Conservation (phyloP, 306 rosid species). For the Cucurbita maxima region DNA sequence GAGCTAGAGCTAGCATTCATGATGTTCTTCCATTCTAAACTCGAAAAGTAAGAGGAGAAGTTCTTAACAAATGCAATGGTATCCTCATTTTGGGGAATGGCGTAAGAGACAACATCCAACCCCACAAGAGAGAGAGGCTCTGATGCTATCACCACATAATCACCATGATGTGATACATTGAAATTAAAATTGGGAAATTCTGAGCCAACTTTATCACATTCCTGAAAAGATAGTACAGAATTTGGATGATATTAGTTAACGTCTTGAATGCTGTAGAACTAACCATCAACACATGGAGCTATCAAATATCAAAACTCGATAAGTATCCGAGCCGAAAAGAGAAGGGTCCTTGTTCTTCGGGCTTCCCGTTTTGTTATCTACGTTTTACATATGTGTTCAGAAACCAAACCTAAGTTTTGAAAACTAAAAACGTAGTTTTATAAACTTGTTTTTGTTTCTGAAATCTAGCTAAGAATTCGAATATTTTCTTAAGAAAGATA, state of each 20-base stretch:
- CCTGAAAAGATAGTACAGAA: constrained; percentile 25
- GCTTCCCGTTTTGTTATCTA: too few relatives aligned
- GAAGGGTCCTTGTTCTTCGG: too few relatives aligned
- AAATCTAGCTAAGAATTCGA: too few relatives aligned
- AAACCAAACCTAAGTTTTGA: too few relatives aligned
- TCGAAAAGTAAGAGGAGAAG: constrained; percentile 64
- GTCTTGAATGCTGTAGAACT: neutral
- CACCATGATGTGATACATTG: constrained; percentile 85
- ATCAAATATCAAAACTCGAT: too few relatives aligned
- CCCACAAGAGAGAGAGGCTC: constrained; percentile 85
- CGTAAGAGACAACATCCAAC: constrained; percentile 55
- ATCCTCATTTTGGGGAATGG: constrained; percentile 43
- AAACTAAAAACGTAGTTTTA: too few relatives aligned
- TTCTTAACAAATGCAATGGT: constrained; percentile 25
- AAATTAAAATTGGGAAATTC: constrained; percentile 76
- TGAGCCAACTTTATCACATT: constrained; percentile 11
- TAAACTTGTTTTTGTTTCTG: too few relatives aligned
- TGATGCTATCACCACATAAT: constrained; percentile 80
- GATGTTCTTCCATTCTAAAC: constrained; percentile 63
- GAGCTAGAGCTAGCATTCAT: constrained; percentile 37
- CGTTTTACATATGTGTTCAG: too few relatives aligned
- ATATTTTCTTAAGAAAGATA: too few relatives aligned
- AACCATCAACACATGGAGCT: neutral
- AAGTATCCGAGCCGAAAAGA: too few relatives aligned
- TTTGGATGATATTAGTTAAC: neutral